Evolutionary conservation across 306 rosid genomes (phyloP), one percentile per base, ranked within the genome.

Genomic region (Styphnolobium japonicum): DNA sequence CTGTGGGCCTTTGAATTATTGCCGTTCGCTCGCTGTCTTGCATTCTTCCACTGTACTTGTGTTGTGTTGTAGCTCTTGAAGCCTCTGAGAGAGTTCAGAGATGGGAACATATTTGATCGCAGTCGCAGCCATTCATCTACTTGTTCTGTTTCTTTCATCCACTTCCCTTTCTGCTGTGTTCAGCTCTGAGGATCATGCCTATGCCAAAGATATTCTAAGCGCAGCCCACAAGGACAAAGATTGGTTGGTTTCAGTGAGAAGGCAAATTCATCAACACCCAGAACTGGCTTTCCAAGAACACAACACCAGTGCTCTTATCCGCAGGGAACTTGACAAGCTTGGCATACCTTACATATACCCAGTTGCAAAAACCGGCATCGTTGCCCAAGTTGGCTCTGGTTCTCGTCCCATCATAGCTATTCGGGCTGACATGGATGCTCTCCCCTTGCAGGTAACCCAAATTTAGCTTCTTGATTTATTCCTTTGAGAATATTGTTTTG

Each of bases 231-330:
- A 43, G 10, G 88, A 88, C 29, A 89, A 81, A 31, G 81, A 82
- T 23, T 91, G 97, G 96, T 75, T 93, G 74, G 67, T 88, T 61
- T 81, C 87, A 11, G 73, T 88, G 23, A 87, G 97, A 81, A 86
- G 91, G 55, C 40, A 80, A 82, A 91, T 93, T 83, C 97, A 93
- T 58, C 83, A 88, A 71, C 33, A 89, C 81, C 97, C 97, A 21
- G 97, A 89, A 77, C 85, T 90, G 63, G 67, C 76, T 81, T 90
- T 92, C 62, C 73, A 91, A 78, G 96, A 91, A 23, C 70, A 87
- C 77, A 84, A 89, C 52, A 92, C 97, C 58, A 93, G 94, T 79
- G 85, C 91, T 57, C 92, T 93, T 43, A 40, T 93, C 23, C 89
- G 92, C 27, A 63, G 15, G 3, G 91, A 90, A 68, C 88, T 93